Evolutionary conservation across 2,329 filamentous ascomycete species (phyloP).

Genomic region (Calonectria pseudoreteaudii): DNA sequence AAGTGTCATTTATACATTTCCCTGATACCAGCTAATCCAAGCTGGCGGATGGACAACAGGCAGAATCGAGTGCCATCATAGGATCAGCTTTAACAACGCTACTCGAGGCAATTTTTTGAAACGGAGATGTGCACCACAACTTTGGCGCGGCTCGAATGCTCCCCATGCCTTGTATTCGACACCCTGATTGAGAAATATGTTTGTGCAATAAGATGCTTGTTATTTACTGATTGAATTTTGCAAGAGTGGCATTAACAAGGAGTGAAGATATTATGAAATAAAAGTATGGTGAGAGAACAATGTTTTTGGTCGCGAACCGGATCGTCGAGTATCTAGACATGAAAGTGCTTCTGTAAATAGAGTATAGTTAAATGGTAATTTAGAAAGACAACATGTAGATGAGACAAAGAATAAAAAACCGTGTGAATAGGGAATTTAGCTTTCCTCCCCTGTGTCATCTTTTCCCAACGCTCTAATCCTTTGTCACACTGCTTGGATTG

Average conservation of each 20-base stretch:
- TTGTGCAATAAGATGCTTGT: neutral
- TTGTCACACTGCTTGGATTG: too few relatives aligned
- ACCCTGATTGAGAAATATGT: too few relatives aligned
- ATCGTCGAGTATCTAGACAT: neutral
- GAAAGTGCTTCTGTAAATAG: neutral
- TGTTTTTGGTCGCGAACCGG: neutral
- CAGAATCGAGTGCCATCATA: neutral
- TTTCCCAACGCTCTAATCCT: slow-evolving; percentile 4
- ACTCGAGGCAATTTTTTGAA: neutral
- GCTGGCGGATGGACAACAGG: neutral
- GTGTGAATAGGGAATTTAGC: too few relatives aligned
- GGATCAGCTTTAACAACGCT: neutral
- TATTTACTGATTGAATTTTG: neutral
- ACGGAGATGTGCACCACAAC: neutral
- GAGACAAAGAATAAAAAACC: neutral
- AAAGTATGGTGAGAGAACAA: neutral
- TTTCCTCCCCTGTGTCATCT: neutral
- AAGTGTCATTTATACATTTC: slow-evolving; percentile 6
- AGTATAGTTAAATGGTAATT: neutral
- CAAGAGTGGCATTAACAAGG: neutral
- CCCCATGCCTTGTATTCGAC: neutral
- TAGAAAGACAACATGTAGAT: neutral
- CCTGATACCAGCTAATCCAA: slow-evolving; percentile 5
- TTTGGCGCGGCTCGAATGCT: neutral
- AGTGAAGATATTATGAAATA: neutral